A percentile compares a stretch with the other conserved stretches of the same genome.
Conservation (phyloP, 345 rosid species). For the Raphanus raphanistrum region DNA sequence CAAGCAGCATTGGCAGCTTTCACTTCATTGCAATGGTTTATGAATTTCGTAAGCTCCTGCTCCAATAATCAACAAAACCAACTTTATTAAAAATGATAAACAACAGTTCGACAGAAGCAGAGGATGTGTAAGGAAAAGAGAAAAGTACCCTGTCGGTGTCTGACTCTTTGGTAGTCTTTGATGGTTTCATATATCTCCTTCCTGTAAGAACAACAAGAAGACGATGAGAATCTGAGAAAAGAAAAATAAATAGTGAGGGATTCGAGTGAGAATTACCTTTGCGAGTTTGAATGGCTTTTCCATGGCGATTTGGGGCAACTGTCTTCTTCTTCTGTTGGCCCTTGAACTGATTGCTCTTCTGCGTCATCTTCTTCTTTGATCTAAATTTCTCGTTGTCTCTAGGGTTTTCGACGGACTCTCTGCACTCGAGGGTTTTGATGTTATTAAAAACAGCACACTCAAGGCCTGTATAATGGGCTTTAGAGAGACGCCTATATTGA, state of each 20-base stretch:
- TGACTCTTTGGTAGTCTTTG: conserved; percentile 65
- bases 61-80: not conserved
- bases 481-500: not conserved
- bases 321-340: conserved; percentile 79
- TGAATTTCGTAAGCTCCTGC: conserved; percentile 85
- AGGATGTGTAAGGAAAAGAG: not conserved
- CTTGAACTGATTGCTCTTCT: conserved; percentile 76
- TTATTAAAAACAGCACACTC: not conserved
- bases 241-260: not conserved
- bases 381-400: not conserved
- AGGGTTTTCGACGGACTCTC: conserved; percentile 15
- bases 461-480: not conserved
- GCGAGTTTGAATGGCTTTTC: conserved; percentile 55
- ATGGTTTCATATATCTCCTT: conserved; percentile 70
- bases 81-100: not conserved
- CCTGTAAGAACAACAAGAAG: conserved; percentile 43
- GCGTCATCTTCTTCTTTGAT: conserved; percentile 73
- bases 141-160: conserved; percentile 62
- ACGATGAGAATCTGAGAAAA: not conserved
- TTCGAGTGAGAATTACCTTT: conserved; percentile 50
- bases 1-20: conserved; percentile 77
- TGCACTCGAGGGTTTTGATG: conserved; percentile 7
- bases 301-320: conserved; percentile 82
- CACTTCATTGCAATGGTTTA: conserved; percentile 83
- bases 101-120: not conserved